Conservation (phyloP, 2,329 filamentous ascomycete species). For the Chaetomium sp. region DNA sequence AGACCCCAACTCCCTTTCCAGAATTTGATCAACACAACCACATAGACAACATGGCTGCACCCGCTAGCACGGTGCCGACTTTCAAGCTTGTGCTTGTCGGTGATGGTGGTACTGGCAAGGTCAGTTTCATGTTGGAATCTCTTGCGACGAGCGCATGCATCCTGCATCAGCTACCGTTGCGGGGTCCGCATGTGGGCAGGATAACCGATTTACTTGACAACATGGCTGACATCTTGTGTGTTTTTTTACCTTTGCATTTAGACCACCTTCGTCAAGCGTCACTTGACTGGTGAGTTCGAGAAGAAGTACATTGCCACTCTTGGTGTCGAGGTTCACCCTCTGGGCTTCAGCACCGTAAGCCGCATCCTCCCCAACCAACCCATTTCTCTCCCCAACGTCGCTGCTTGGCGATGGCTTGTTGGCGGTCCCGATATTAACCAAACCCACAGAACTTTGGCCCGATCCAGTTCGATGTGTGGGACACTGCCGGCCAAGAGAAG, state of each 20-base stretch:
- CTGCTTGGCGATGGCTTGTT: no score
- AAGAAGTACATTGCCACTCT: conserved; percentile 99
- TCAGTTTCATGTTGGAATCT: conserved; percentile 39
- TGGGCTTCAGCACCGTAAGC: conserved; percentile 93
- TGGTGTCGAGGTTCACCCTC: conserved; percentile 98
- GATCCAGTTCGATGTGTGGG: conserved; percentile 99
- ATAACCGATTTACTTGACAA: background rate
- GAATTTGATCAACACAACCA: conserved; percentile 7
- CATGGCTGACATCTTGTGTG: conserved; percentile 20
- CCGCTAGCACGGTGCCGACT: conserved; percentile 54
- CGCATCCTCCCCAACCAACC: conserved; percentile 20
- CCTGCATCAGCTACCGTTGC: no score
- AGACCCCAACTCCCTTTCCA: conserved; percentile 37
- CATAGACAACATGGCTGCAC: conserved; percentile 56
- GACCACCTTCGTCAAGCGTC: conserved; percentile 99
- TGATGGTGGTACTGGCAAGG: conserved; percentile 99
- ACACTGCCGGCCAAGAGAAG: conserved; percentile 98
- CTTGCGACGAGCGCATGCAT: no score
- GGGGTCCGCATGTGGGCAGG: no score
- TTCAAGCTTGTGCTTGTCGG: conserved; percentile 99
- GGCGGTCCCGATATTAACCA: conserved; percentile 22
- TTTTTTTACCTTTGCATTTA: conserved; percentile 32
- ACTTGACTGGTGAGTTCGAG: conserved; percentile 99
- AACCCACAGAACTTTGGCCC: conserved; percentile 80
- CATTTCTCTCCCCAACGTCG: no score